Base-by-base conservation (phyloP, 106 monocot species). In the Acorus gramineus region DNA sequence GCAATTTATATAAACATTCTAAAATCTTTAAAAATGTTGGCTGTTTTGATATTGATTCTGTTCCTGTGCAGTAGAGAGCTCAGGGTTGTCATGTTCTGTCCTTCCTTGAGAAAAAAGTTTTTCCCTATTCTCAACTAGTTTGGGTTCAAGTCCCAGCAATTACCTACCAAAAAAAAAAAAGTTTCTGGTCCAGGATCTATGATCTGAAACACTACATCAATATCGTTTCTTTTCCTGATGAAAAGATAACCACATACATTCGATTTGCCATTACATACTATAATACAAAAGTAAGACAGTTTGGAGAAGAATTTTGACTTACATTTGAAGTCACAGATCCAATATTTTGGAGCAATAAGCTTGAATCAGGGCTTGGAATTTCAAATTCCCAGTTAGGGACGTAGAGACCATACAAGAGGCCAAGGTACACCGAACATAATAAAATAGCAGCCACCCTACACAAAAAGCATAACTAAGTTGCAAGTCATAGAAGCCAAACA, bases 341-440 rank as follows among this genome's bases (percentile, higher is more conserved):
- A 65, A 67, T 68, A 54, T 57, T 58, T 45, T 45, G 63, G 66
- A 28, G 53, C 11, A 70, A 63, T 46, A 68, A 63, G 4, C 80
- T 69, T 63, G 73, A 82, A 76, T 78, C 76, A 8, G 66, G 73
- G 66, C 52, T 72, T 80, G 78, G 58, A 67, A 74, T 62, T 77
- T 84, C 69, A 71, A 94, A 94, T 42, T 79, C 53, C 94, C 94
- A 95, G 56, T 82, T 64, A 11, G 90, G 84, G 47, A 90, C 78
- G 68, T 90, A 95, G 55, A 90, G 72, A 13, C 78, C 86, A 53
- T 86, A 74, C 45, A 89, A 59, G 70, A 90, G 80, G 64, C 77
- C 77, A 74, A 86, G 13, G 52, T 95, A 90, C 4, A 74, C 56
- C 56, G 72, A 71, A 64, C 77, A 77, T 47, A 90, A 77, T 53